Evolutionary conservation across 2,329 filamentous ascomycete genomes (phyloP), one percentile per base, ranked within the genome.

Genomic region (Niveomyces coronatus): DNA sequence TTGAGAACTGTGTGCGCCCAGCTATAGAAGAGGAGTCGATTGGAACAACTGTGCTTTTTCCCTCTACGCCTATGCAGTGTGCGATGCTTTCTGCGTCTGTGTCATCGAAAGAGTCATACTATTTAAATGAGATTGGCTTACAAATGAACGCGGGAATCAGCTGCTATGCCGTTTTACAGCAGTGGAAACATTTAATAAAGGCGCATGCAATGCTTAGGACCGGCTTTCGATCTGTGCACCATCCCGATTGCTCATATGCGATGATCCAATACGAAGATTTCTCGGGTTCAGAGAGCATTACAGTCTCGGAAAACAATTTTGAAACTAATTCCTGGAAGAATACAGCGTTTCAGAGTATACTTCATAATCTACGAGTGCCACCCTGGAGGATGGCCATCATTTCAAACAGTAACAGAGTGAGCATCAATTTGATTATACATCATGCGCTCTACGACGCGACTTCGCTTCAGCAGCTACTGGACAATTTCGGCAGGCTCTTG

Each of bases 401-500:
- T 0, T 46, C 63, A 3, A 31, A 44, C 1, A 39, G 50, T 0
- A 35, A 44, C 10, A 11, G 10, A 3, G 13, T 15, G 3, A 14
- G 11, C 11, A 66, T 71, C 57, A 61, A 70, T 32, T 45, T 77
- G 4, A 53, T 64, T 2, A 67, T 86, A 3, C 82, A 93, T 45
- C 88, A 95, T 59, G 83, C 84, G 1, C 63, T 95, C 0, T 95
- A 93, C 47, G 88, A 95, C 61, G 88, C 86, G 0, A 68, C 76
- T 28, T 87, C 85, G 8, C 61, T 95, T 9, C 64, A 73, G 4
- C 51, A 66, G 1, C 68, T 95, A 1, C 58, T 94, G 2, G 51
- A 63, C 0, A 74, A 82, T 47, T 63, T 94, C 13, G 68, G 5
- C 37, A 46, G 3, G 49, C 49, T 7, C 31, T 40, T 8, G 15